Conservation (phyloP, 2,329 filamentous ascomycete genomes). For the Talaromyces albobiverticillius region DNA sequence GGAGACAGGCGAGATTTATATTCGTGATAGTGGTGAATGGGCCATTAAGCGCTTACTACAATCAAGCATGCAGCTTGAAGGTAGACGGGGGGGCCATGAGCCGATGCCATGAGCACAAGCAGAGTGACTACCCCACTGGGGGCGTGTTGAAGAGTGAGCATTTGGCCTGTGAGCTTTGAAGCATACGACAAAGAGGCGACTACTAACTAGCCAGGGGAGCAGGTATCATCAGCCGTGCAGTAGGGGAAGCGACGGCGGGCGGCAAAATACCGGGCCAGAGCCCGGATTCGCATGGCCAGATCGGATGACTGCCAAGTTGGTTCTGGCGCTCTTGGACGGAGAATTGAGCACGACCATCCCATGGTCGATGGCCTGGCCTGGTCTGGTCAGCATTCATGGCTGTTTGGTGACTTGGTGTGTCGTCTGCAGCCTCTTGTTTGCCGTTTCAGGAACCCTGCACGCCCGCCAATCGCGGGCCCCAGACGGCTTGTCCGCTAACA, state of each 20-base stretch:
- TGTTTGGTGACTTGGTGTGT: no score
- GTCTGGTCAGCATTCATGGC: no score
- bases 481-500: no score
- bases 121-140: conserved; percentile 6
- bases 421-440: neutral
- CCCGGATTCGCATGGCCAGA: conserved; percentile 1
- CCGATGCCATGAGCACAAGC: neutral
- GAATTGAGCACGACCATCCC: no score
- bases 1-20: neutral
- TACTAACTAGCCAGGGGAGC: no score
- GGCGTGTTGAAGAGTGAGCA: neutral
- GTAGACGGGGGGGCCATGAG: neutral
- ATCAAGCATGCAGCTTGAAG: no score
- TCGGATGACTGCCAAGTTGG: neutral
- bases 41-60: no score
- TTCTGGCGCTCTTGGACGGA: neutral
- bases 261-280: neutral
- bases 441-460: neutral
- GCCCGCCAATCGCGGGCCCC: neutral
- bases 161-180: no score
- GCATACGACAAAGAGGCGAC: no score
- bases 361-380: no score
- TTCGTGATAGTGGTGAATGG: neutral
- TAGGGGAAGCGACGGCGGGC: neutral
- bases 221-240: neutral